Evolutionary conservation across 305 asterid species (phyloP).

Genomic region (Rubia occidens): DNA sequence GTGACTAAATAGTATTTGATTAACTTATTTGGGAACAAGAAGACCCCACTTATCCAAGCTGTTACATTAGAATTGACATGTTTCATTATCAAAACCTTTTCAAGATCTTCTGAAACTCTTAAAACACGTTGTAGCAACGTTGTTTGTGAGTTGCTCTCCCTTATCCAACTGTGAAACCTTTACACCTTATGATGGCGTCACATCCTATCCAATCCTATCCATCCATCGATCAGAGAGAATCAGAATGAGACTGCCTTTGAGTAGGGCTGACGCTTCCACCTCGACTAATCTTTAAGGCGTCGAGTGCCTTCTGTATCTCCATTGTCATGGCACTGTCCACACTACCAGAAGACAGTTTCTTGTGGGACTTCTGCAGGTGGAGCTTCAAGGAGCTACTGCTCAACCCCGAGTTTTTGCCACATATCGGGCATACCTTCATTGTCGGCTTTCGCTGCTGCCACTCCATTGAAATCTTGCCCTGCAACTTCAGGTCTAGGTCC

Average conservation of each 20-base stretch:
- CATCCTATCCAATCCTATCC: no score
- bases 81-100: no score
- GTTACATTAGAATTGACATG: no score
- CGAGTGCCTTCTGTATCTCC: slow-evolving; percentile 88
- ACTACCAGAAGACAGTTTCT: slow-evolving; percentile 84
- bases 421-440: slow-evolving; percentile 90
- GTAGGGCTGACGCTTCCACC: slow-evolving; percentile 92
- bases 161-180: no score
- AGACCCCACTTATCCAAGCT: no score
- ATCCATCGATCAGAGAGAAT: background rate
- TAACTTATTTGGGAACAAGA: background rate
- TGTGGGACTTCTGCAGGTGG: slow-evolving; percentile 87
- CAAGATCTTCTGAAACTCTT: no score
- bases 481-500: slow-evolving; percentile 63
- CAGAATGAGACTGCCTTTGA: slow-evolving; percentile 41
- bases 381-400: slow-evolving; percentile 97
- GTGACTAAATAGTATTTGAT: background rate
- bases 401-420: slow-evolving; percentile 90
- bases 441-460: slow-evolving; percentile 86
- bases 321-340: slow-evolving; percentile 95
- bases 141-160: no score
- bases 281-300: slow-evolving; percentile 72
- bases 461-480: slow-evolving; percentile 85
- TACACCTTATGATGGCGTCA: no score
- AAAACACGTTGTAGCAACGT: no score